phyloP scores from a whole-genome alignment of 208 protist genomes.

The Crithidia sp. region DNA sequence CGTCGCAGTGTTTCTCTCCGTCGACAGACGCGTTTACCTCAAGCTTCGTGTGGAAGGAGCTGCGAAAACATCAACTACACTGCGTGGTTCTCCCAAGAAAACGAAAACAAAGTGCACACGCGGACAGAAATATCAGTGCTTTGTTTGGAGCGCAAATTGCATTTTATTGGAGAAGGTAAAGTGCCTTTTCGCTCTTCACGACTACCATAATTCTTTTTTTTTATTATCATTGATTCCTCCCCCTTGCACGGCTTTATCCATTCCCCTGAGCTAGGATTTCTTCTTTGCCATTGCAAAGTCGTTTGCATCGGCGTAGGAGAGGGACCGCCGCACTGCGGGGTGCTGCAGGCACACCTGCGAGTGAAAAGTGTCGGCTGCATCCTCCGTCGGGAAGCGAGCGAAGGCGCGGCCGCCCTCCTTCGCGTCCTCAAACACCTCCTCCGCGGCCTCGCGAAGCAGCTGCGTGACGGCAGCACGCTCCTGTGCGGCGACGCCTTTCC shows the following conservation, averaged over 20 bases:
- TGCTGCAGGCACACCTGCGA: slow-evolving; percentile 31
- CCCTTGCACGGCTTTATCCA: background rate
- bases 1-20: no score
- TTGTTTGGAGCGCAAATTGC: no score
- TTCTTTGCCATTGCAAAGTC: slow-evolving; percentile 53
- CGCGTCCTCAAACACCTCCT: slow-evolving; percentile 57
- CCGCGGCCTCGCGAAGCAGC: slow-evolving; percentile 22
- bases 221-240: background rate
- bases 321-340: slow-evolving; percentile 33
- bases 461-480: slow-evolving; percentile 17
- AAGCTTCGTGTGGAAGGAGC: no score
- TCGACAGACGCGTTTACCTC: no score
- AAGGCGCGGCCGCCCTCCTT: slow-evolving; percentile 77
- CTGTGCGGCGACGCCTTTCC: slow-evolving; percentile 27
- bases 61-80: no score
- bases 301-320: slow-evolving; percentile 56
- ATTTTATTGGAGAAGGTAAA: no score
- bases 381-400: slow-evolving; percentile 48
- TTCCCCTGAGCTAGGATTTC: background rate
- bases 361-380: slow-evolving; percentile 49
- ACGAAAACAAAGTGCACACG: no score
- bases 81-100: no score
- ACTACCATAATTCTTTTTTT: background rate
- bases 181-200: no score
- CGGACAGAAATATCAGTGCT: no score